These are phyloP conservation scores for Clarireedia paspali DNA, from an alignment of 2,329 filamentous ascomycete species.

Conservation along the genomic window DNA sequence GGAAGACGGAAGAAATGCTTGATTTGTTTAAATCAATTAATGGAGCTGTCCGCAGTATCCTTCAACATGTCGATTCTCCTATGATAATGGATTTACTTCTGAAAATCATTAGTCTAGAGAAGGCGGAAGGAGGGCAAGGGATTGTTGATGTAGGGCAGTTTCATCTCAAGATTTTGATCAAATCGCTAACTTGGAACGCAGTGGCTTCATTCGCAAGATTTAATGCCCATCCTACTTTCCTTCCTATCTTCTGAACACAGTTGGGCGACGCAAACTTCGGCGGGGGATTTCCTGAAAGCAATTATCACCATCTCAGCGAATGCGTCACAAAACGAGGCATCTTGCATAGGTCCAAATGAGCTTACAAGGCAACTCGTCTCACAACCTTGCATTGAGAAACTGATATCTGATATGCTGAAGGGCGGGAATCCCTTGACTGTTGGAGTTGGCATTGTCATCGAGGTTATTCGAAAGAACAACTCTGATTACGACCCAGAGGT, in stretches of 20 bases:
- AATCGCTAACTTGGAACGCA: constrained; percentile 31
- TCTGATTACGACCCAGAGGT: constrained; percentile 97
- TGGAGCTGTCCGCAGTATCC: constrained; percentile 72
- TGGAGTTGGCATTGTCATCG: constrained; percentile 93
- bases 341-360: constrained; percentile 97
- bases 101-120: constrained; percentile 95
- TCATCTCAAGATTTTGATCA: neutral
- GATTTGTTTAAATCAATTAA: constrained; percentile 79
- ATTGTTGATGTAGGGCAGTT: constrained; percentile 71
- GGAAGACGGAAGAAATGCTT: constrained; percentile 97
- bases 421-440: constrained; percentile 93
- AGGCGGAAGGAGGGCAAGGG: constrained; percentile 81
- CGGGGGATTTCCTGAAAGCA: constrained; percentile 94
- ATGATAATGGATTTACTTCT: constrained; percentile 97
- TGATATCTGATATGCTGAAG: constrained; percentile 87
- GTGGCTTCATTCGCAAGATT: constrained; percentile 87
- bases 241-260: constrained; percentile 80
- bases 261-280: constrained; percentile 89
- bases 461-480: constrained; percentile 98
- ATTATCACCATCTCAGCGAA: constrained; percentile 99
- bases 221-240: constrained; percentile 79
- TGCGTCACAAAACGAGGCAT: constrained; percentile 94
- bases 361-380: constrained; percentile 93
- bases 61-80: constrained; percentile 91
- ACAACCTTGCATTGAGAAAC: constrained; percentile 67